A percentile compares a stretch with the other conserved stretches of the same genome.
Evolutionary conservation across 768 basidiomycete genomes (phyloP).

Genomic region (Podaxis sp.): DNA sequence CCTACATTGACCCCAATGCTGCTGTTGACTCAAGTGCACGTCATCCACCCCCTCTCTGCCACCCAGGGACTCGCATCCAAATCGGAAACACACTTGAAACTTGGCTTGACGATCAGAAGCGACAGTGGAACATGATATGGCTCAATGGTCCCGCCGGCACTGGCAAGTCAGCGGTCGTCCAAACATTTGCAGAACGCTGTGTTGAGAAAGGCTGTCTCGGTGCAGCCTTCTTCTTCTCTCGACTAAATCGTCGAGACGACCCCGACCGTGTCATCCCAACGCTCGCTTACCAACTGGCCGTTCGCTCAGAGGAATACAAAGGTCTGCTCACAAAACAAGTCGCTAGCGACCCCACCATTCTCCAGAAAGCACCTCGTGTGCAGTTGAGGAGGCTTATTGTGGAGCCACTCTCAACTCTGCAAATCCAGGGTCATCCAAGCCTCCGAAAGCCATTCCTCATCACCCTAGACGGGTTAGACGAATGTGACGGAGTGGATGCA

Average conservation of each 20-base stretch:
- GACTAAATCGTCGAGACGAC: neutral
- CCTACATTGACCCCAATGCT: neutral
- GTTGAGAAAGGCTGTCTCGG: neutral
- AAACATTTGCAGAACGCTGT: neutral
- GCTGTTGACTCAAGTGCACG: neutral
- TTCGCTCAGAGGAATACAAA: neutral
- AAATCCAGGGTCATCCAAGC: no score
- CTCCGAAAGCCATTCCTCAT: no score
- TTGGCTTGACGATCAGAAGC: neutral
- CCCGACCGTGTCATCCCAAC: neutral
- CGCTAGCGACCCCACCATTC: no score
- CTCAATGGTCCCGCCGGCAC: constrained; percentile 6
- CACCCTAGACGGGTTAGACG: no score
- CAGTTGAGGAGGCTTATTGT: no score
- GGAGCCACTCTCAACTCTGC: no score
- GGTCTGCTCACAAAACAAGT: no score
- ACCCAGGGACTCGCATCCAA: neutral
- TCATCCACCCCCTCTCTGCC: neutral
- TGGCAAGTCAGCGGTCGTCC: neutral
- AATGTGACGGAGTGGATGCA: no score
- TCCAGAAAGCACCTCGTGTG: no score
- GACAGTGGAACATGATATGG: constrained; percentile 9
- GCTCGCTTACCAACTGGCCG: constrained; percentile 2
- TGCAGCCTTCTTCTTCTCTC: constrained; percentile 8
- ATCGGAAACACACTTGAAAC: neutral